A percentile compares a stretch with the other conserved stretches of the same genome.
Evolutionary conservation across 345 rosid genomes (phyloP).

Genomic region (Turnera subulata): DNA sequence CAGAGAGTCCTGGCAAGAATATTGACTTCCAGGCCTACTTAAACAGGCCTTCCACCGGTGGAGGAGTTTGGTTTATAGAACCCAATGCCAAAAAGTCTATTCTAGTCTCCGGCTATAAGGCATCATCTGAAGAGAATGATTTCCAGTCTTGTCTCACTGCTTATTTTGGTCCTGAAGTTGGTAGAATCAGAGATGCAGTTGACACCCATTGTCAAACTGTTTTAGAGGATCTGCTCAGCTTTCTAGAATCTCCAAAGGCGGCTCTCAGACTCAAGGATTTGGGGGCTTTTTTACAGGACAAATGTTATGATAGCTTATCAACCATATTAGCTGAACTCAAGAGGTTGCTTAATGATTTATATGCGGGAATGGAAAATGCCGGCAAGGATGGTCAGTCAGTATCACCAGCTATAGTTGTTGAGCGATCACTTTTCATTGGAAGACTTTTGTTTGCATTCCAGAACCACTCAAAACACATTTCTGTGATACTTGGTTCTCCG

Average conservation of each 20-base stretch:
- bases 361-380: constrained; percentile 43
- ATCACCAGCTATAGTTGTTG: constrained; percentile 60
- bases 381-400: constrained; percentile 33
- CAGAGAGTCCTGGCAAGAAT: constrained; percentile 43
- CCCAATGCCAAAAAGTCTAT: constrained; percentile 55
- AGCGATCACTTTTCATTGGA: constrained; percentile 88
- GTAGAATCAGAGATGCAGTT: constrained; percentile 78
- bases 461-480: constrained; percentile 77
- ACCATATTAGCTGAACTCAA: constrained; percentile 57
- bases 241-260: constrained; percentile 92
- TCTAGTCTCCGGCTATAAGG: constrained; percentile 40
- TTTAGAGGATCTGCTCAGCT: constrained; percentile 79
- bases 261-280: constrained; percentile 72
- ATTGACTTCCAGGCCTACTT: constrained; percentile 72
- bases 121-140: constrained; percentile 56
- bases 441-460: constrained; percentile 83
- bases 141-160: constrained; percentile 73
- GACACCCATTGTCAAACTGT: constrained; percentile 68
- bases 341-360: constrained; percentile 59
- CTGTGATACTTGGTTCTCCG: constrained; percentile 84
- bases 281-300: constrained; percentile 73
- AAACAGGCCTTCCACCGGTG: constrained; percentile 80
- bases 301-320: constrained; percentile 74
- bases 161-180: constrained; percentile 86
- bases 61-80: constrained; percentile 95